Evolutionary conservation across 2,329 filamentous ascomycete genomes (phyloP).

Genomic region (Grosmannia huntii): DNA sequence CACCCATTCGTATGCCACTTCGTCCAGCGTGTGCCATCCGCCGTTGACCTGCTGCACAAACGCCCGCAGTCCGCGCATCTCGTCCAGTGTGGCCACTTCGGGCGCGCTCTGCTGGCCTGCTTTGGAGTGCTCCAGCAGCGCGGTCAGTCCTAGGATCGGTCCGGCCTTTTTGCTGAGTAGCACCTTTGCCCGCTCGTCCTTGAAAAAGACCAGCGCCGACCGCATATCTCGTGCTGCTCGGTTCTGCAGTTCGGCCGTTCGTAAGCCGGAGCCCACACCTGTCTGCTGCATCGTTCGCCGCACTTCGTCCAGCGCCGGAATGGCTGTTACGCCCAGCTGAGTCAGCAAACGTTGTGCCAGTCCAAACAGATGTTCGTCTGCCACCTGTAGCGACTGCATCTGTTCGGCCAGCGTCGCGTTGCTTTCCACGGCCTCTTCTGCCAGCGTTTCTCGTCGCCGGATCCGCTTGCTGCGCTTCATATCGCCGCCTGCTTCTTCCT

Average conservation of each 20-base stretch:
- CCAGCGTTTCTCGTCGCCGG: slow-evolving; percentile 43
- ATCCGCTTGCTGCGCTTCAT: slow-evolving; percentile 55
- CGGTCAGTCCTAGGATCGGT: slow-evolving; percentile 40
- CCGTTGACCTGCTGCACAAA: slow-evolving; percentile 38
- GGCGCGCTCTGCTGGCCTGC: slow-evolving; percentile 28
- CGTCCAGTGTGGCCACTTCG: slow-evolving; percentile 36
- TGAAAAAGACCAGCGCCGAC: slow-evolving; percentile 32
- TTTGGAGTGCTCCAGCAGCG: slow-evolving; percentile 50
- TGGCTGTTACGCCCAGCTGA: slow-evolving; percentile 36
- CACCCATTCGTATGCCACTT: slow-evolving; percentile 48
- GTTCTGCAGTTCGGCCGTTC: slow-evolving; percentile 19
- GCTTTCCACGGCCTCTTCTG: slow-evolving; percentile 40
- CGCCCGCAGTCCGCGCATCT: slow-evolving; percentile 34
- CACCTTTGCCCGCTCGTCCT: slow-evolving; percentile 39
- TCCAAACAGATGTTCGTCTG: slow-evolving; percentile 42
- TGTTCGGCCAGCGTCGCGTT: slow-evolving; percentile 40
- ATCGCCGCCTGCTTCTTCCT: slow-evolving; percentile 30
- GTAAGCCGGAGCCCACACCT: slow-evolving; percentile 27
- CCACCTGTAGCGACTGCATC: slow-evolving; percentile 42
- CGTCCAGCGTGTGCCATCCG: slow-evolving; percentile 40
- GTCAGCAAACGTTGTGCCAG: slow-evolving; percentile 42
- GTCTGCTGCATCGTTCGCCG: slow-evolving; percentile 10
- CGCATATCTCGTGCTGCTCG: slow-evolving; percentile 27
- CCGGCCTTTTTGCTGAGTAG: slow-evolving; percentile 40
- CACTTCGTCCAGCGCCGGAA: slow-evolving; percentile 25